Percentiles rank a stretch among this genome's conserved stretches.
Evolutionary conservation across 371 early-diverging fungal genomes (phyloP).

Genomic region (Zychaea mexicana): DNA sequence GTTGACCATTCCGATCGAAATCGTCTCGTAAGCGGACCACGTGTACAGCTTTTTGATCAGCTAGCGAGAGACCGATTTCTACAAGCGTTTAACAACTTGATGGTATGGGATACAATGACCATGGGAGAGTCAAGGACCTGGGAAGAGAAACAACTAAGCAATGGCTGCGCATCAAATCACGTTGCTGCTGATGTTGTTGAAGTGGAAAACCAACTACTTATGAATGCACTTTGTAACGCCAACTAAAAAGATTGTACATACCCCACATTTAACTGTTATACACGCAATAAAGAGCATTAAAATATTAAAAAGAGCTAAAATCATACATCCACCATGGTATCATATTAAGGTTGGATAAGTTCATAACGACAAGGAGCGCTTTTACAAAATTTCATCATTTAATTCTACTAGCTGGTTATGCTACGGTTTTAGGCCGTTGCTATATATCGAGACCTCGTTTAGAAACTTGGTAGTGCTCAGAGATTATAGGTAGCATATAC

Average conservation of each 20-base stretch:
- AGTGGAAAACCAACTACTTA: slow-evolving; percentile 52
- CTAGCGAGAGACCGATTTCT: slow-evolving; percentile 25
- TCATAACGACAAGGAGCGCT: too few relatives aligned
- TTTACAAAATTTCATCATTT: too few relatives aligned
- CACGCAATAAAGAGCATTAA: too few relatives aligned
- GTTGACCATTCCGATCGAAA: slow-evolving; percentile 35
- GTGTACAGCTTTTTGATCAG: slow-evolving; percentile 43
- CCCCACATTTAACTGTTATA: too few relatives aligned
- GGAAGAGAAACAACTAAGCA: slow-evolving; percentile 31
- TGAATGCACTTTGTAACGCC: slow-evolving; percentile 42
- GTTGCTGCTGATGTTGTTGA: slow-evolving; percentile 47
- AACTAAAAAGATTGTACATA: background rate
- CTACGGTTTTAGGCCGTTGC: too few relatives aligned
- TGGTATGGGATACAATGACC: slow-evolving; percentile 42
- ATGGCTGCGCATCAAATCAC: slow-evolving; percentile 47
- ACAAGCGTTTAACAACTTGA: slow-evolving; percentile 14
- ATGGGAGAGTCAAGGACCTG: slow-evolving; percentile 38
- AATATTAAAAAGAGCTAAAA: too few relatives aligned
- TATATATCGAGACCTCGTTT: too few relatives aligned
- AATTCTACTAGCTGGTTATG: too few relatives aligned
- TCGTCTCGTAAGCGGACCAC: slow-evolving; percentile 38
- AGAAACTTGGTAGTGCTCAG: too few relatives aligned
- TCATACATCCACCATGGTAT: too few relatives aligned
- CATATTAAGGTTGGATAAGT: too few relatives aligned
- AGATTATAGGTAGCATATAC: too few relatives aligned